Base-by-base conservation (phyloP, 2,329 filamentous ascomycete genomes). In the Ophioceras dolichostomum region DNA sequence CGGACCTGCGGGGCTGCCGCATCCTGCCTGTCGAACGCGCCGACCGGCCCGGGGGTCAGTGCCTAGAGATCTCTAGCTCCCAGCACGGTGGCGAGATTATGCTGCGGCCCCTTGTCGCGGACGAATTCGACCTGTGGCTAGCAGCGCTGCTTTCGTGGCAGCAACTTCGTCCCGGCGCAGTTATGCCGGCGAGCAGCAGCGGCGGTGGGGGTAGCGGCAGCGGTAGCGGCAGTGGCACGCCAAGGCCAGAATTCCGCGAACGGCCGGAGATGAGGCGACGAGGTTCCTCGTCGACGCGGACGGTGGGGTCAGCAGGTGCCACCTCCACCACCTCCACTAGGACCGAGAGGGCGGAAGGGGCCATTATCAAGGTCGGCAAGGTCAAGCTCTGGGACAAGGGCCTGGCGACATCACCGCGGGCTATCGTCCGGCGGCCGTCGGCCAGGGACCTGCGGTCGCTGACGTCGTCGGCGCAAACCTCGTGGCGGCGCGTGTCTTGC, bases 351-450 rank as follows among this genome's bases (percentile, higher is more conserved):
- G n/a, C n/a, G n/a, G 80, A 86, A 43, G 73, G 76, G 4, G 77
- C 82, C 39, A 91, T 96, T 46, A 96, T 96, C 64, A 98, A 96
- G 55, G 85, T 95, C 34, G 91, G 87, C 39, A 88, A 87, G 53
- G 75, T 94, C 53, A 79, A 87, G 52, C 68, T 94, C 33, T 95
- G 88, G 89, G 87, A 96, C 58, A 91, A 83, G 54, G 80, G 79
- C 2, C 52, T 63, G 6, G 66, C 73, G 10, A 58, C 59, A 14
- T 68, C 69, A 27, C 72, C 76, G 5, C 61, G 65, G 32, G 64
- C 72, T 14, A 69, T 78, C 39, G 64, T 73, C 35, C 70, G 67
- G 47, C 61, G 70, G 4, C 65, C 73, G 3, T 77, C 74, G 2
- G 73, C 72, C 1, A 62, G 70, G 41, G 72, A 78, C 50, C 49